Evolutionary conservation across 2,329 filamentous ascomycete species (phyloP), one percentile per base, ranked within the genome.

Genomic region (Ophiocordyceps australis): DNA sequence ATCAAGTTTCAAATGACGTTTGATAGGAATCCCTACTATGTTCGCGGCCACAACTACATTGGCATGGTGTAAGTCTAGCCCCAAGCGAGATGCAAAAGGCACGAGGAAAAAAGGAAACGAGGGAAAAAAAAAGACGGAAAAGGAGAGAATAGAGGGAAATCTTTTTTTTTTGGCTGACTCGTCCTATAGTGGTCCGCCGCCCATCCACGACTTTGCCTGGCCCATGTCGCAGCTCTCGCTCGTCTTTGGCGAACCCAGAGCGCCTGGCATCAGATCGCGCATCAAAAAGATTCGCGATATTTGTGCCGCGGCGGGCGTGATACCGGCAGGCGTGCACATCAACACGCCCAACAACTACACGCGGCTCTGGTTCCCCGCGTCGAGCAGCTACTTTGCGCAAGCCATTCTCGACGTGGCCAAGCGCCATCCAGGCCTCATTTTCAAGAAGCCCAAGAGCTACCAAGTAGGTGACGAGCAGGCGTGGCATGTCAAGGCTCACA

Each of bases 1-100:
- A 92, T 82, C 0, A 65, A 83, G 29, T 63, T 64, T 28, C 86
- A 85, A 63, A 70, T 89, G 30, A 63, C 91, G 14, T 67, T 68
- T 30, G 65, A 67, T 28, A 67, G 69, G 0, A 92, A 93, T 40
- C 80, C 82, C 0, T 92, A 89, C 48, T 92, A 65, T 38, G 39
- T 37, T 1, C n/a, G n/a, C n/a, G n/a, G n/a, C n/a, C n/a, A n/a
- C n/a, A n/a, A n/a, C n/a, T n/a, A n/a, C n/a, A n/a, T n/a, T n/a
- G n/a, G n/a, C n/a, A n/a, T n/a, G n/a, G n/a, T n/a, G n/a, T n/a
- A n/a, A n/a, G n/a, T n/a, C n/a, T n/a, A n/a, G n/a, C n/a, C n/a
- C n/a, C n/a, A n/a, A n/a, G n/a, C n/a, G n/a, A n/a, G n/a, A n/a
- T n/a, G n/a, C n/a, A n/a, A n/a, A n/a, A n/a, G n/a, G n/a, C n/a